Base-by-base conservation (phyloP, 352 stramenopile genomes). In the Pythium sukuiense region DNA sequence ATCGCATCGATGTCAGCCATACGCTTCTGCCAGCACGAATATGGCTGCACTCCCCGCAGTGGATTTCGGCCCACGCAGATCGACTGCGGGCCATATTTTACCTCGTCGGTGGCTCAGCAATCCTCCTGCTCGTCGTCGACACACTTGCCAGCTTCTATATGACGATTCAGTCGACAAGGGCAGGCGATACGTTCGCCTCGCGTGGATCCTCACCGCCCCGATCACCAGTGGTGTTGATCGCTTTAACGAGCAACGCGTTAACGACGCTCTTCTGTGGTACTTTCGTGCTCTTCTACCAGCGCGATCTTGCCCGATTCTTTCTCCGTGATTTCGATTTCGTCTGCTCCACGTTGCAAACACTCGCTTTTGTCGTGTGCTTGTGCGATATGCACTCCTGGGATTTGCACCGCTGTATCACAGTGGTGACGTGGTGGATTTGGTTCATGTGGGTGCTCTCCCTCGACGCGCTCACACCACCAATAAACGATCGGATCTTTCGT, bases 351-450 rank as follows among this genome's bases (percentile, higher is more conserved):
- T 16, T 49, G 9, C 62, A 69, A 33, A 30, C 32, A 12, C 6
- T 59, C 27, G 20, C 43, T 7, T 62, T 54, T 46, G 8, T 27
- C 6, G 11, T 59, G 3, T 62, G 54, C 30, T 6, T 57, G 13
- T 62, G 54, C 54, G 62, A 69, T 13, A 45, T 63, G 27, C 37
- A 55, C 1, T 7, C 35, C 18, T 69, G 54, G 62, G 26, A 59
- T 14, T 32, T 32, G 1, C 39, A 69, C 26, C 39, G 29, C 2
- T 24, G 26, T 2, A 29, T 43, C 14, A 45, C 29, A 2, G 24
- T 48, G 1, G 1, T 58, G 14, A 46, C 26, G 3, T 69, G 62
- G 62, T 27, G 13, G 20, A 12, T 69, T 2, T 69, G 62, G 62
- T 43, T 54, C 35, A 4, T 59, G 11, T 69, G 54, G 54, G 20